Percentiles rank a stretch among this genome's conserved stretches.
phyloP scores from a whole-genome alignment of 2,329 filamentous ascomycete genomes.

The Colletotrichum incanum region DNA sequence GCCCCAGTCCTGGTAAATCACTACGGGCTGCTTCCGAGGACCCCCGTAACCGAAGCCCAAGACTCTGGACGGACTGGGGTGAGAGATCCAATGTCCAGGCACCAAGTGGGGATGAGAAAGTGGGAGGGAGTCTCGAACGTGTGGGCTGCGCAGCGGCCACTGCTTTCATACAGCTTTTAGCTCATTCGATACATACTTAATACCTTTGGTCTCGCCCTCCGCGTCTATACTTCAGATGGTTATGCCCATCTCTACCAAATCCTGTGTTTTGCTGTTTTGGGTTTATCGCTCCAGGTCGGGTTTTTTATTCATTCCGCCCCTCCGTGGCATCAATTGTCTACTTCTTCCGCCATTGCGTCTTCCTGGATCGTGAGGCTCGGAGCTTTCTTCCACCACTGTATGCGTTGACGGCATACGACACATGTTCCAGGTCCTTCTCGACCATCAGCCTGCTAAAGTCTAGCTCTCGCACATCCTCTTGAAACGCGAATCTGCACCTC shows the following conservation, averaged over 20 bases:
- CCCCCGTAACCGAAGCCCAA: background rate
- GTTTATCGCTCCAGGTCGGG: background rate
- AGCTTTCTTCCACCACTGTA: conserved; percentile 1
- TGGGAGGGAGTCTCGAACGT: conserved; percentile 10
- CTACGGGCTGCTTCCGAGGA: conserved; percentile 13
- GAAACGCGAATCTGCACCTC: conserved; percentile 1
- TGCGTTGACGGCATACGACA: background rate
- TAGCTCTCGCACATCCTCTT: background rate
- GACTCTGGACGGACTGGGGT: background rate
- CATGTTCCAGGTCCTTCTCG: background rate
- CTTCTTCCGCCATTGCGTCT: background rate
- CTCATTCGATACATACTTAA: conserved; percentile 31
- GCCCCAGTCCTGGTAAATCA: background rate
- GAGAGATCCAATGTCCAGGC: conserved; percentile 5
- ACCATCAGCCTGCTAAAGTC: background rate
- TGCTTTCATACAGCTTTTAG: conserved; percentile 29
- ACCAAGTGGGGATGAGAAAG: conserved; percentile 28
- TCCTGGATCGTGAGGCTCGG: background rate
- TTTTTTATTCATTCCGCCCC: background rate
- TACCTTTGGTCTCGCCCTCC: conserved; percentile 14
- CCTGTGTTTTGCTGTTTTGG: background rate
- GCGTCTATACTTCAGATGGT: conserved; percentile 9
- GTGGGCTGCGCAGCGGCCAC: conserved; percentile 1
- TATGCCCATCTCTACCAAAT: conserved; percentile 18
- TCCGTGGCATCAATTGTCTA: background rate